phyloP scores from a whole-genome alignment of 1,284 basidiomycete genomes.

The Thecaphora thlaspeos region DNA sequence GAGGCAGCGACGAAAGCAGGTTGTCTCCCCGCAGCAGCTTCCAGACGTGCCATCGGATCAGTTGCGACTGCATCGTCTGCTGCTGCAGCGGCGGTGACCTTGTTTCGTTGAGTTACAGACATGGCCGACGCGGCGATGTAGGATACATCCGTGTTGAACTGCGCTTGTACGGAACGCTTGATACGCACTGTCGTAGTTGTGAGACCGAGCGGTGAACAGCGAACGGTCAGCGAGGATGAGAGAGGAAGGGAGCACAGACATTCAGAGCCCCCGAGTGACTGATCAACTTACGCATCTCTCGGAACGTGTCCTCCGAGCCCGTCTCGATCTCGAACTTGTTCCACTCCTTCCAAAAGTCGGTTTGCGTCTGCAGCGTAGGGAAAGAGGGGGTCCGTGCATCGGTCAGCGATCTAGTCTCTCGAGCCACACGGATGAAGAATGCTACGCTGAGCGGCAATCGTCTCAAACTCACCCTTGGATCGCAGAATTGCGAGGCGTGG shows the following conservation, averaged over 20 bases:
- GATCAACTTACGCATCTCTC: slow-evolving; percentile 79
- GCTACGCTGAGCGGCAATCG: no score
- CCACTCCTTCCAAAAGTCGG: slow-evolving; percentile 95
- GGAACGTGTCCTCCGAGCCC: slow-evolving; percentile 96
- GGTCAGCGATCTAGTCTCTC: no score
- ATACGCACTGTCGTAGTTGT: slow-evolving; percentile 71
- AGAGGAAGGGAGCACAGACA: no score
- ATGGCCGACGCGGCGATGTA: slow-evolving; percentile 58
- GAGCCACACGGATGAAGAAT: no score
- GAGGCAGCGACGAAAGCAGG: slow-evolving; percentile 47
- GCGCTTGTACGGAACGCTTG: slow-evolving; percentile 94
- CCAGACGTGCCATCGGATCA: slow-evolving; percentile 65
- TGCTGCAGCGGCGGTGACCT: slow-evolving; percentile 46
- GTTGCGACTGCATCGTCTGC: slow-evolving; percentile 59
- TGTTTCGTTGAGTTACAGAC: slow-evolving; percentile 36
- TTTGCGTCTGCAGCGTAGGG: slow-evolving; percentile 60
- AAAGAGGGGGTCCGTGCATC: no score
- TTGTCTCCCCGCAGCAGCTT: slow-evolving; percentile 13
- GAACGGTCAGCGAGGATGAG: no score
- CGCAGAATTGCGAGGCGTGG: slow-evolving; percentile 97
- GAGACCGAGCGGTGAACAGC: no score
- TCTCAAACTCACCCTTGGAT: slow-evolving; percentile 69
- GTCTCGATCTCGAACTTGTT: slow-evolving; percentile 94
- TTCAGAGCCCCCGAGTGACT: no score
- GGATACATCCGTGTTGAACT: slow-evolving; percentile 89